These are phyloP conservation scores for Sisymbrium altissimum DNA, from an alignment of 345 rosid species.

Conservation along the genomic window DNA sequence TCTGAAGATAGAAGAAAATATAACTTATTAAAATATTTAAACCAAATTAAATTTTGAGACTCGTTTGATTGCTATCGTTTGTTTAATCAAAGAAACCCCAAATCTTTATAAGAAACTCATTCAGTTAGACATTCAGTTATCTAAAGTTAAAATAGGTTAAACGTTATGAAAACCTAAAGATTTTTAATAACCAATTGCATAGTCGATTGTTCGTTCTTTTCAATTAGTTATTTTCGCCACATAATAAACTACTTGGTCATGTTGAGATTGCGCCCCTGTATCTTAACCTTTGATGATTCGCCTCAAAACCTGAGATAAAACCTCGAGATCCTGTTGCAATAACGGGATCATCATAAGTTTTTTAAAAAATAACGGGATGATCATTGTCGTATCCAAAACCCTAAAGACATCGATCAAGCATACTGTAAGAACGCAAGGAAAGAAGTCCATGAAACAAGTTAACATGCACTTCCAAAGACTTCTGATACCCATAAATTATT, in stretches of 20 bases:
- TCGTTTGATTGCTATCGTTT: not conserved
- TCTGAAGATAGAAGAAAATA: not conserved
- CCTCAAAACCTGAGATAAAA: not conserved
- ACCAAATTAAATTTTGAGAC: not conserved
- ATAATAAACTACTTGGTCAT: too few species aligned
- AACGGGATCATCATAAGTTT: not conserved
- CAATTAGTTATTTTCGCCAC: too few species aligned
- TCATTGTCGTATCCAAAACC: not conserved
- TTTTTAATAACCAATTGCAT: too few species aligned
- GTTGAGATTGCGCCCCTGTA: not conserved
- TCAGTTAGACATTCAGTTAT: too few species aligned
- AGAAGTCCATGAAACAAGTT: not conserved
- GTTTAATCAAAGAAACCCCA: too few species aligned
- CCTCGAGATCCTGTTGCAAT: not conserved
- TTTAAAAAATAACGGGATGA: not conserved
- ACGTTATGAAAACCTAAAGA: too few species aligned
- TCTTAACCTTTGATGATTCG: not conserved
- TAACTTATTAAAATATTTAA: not conserved
- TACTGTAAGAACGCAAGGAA: not conserved
- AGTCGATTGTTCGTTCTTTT: too few species aligned
- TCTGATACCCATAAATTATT: not conserved
- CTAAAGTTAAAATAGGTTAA: too few species aligned
- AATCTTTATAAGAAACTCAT: too few species aligned
- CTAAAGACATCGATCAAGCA: not conserved
- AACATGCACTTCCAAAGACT: not conserved